Conservation (phyloP, 208 protist species). For the Zelonia costaricensis region DNA sequence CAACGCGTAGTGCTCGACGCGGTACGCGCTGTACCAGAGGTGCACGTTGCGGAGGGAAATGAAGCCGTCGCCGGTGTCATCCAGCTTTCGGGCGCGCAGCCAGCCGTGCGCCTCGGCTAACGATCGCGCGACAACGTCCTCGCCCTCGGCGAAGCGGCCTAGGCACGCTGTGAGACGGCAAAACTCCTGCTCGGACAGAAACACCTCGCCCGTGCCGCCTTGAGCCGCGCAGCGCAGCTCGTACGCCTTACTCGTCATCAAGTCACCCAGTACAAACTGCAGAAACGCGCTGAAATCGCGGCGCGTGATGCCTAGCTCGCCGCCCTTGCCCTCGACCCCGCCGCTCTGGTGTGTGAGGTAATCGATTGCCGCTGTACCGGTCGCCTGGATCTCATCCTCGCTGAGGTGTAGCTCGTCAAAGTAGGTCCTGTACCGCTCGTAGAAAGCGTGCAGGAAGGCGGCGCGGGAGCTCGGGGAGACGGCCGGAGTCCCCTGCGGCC, state of each 20-base stretch:
- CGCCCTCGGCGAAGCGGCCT: conserved; percentile 19
- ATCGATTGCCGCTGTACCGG: conserved; percentile 20
- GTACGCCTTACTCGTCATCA: conserved; percentile 31
- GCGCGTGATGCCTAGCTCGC: conserved; percentile 14
- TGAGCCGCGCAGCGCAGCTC: neutral
- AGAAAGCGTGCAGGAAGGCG: conserved; percentile 24
- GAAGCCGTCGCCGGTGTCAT: conserved; percentile 17
- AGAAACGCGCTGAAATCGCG: conserved; percentile 36
- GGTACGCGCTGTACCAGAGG: conserved; percentile 40
- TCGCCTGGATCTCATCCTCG: conserved; percentile 12
- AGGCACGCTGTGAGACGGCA: conserved; percentile 21
- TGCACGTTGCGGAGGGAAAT: conserved; percentile 23
- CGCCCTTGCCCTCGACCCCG: conserved; percentile 3
- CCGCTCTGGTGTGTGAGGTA: conserved; percentile 11
- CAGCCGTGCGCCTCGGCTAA: conserved; percentile 17
- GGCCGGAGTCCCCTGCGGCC: neutral
- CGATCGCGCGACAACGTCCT: conserved; percentile 2
- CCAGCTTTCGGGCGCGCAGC: conserved; percentile 10
- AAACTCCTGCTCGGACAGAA: conserved; percentile 25
- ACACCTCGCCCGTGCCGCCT: neutral
- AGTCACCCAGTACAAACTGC: conserved; percentile 31
- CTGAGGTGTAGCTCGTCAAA: conserved; percentile 16
- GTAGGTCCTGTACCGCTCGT: conserved; percentile 20
- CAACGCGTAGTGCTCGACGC: conserved; percentile 20
- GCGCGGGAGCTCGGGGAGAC: neutral